phyloP scores from a whole-genome alignment of 139 green algal genomes.

The Chlorella sorokiniana region DNA sequence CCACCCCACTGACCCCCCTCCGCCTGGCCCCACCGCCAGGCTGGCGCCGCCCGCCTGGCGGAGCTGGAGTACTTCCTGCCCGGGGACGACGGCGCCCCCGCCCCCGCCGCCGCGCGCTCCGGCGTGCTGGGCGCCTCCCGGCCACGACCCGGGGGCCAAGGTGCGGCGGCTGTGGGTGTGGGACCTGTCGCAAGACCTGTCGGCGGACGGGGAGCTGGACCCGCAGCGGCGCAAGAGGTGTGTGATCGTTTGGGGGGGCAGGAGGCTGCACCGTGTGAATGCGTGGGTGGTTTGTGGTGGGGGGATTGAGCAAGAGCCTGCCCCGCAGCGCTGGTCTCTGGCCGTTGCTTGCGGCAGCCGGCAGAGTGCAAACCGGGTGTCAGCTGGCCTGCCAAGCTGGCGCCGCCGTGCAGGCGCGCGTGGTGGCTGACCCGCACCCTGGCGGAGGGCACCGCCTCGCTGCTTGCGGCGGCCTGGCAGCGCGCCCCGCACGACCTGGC shows the following conservation, averaged over 20 bases:
- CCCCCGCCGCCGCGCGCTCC: neutral
- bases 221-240: neutral
- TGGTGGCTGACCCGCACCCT: constrained; percentile 24
- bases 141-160: constrained; percentile 15
- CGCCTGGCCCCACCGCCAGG: neutral
- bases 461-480: constrained; percentile 35
- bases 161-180: constrained; percentile 29
- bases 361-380: no score
- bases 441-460: constrained; percentile 18
- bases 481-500: neutral
- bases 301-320: no score
- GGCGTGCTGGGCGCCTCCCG: neutral
- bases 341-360: no score
- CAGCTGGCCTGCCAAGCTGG: no score
- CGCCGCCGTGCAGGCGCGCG: neutral
- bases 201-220: neutral
- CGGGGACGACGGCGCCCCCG: neutral
- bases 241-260: neutral
- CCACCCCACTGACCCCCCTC: no score
- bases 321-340: neutral
- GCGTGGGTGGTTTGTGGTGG: neutral
- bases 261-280: neutral
- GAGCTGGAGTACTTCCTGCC: constrained; percentile 33
- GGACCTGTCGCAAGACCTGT: constrained; percentile 31
- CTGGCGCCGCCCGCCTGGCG: constrained; percentile 4